Conservation (phyloP, 768 basidiomycete species). For the Daedalea quercina region DNA sequence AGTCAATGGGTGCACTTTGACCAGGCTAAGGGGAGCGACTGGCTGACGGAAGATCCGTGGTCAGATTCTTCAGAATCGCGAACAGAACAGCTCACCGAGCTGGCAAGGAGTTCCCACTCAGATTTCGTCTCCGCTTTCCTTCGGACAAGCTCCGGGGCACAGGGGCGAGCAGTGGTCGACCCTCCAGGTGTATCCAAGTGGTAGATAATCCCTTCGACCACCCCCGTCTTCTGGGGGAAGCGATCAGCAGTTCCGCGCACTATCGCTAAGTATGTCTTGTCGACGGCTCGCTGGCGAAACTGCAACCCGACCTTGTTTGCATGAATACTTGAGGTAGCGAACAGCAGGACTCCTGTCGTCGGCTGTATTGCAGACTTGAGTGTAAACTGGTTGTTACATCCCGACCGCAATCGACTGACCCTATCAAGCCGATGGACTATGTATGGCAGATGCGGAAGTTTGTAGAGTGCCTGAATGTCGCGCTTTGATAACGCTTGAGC, state of each 20-base stretch:
- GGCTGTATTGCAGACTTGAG: slow-evolving; percentile 27
- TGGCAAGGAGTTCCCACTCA: slow-evolving; percentile 53
- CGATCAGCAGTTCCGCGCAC: slow-evolving; percentile 46
- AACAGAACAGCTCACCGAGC: slow-evolving; percentile 40
- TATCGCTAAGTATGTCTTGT: slow-evolving; percentile 60
- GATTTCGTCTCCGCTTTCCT: slow-evolving; percentile 27
- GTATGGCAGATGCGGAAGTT: background rate
- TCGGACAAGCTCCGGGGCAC: slow-evolving; percentile 26
- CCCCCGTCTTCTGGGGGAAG: slow-evolving; percentile 28
- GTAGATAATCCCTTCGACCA: slow-evolving; percentile 36
- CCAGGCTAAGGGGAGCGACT: slow-evolving; percentile 45
- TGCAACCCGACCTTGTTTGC: slow-evolving; percentile 51
- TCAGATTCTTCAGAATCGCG: background rate
- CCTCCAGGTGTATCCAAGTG: slow-evolving; percentile 34
- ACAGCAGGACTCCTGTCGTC: slow-evolving; percentile 57
- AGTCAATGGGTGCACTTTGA: slow-evolving; percentile 50
- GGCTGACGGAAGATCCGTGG: slow-evolving; percentile 19
- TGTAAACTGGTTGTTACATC: background rate
- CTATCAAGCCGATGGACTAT: slow-evolving; percentile 60
- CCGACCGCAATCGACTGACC: slow-evolving; percentile 25
- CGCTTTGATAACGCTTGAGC: background rate
- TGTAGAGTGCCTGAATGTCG: background rate
- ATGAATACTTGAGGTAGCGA: slow-evolving; percentile 37
- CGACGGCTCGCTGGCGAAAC: slow-evolving; percentile 38
- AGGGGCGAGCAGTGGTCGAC: background rate